Evolutionary conservation across 495 filamentous ascomycete species (phyloP).

Genomic region (Geopyxis carbonaria): DNA sequence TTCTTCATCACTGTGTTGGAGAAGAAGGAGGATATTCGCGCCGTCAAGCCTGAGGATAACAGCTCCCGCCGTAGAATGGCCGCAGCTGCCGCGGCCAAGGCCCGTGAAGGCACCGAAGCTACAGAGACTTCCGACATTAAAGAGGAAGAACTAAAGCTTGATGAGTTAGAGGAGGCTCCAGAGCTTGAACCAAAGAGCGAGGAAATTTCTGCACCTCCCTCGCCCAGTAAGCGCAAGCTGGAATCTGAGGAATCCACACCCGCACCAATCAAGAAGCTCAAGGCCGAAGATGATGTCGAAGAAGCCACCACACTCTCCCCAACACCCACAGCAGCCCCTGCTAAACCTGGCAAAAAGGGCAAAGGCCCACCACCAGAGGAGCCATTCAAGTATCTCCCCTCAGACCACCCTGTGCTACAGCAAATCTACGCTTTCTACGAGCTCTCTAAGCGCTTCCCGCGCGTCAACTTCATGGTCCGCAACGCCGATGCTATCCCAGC

Average conservation of each 20-base stretch:
- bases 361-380: conserved; percentile 52
- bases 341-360: conserved; percentile 28
- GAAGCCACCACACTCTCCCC: conserved; percentile 11
- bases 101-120: conserved; percentile 12
- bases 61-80: conserved; percentile 42
- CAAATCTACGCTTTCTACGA: conserved; percentile 67
- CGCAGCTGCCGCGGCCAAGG: conserved; percentile 3
- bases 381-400: conserved; percentile 72
- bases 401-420: conserved; percentile 53
- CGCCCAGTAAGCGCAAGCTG: conserved; percentile 27
- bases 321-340: background rate
- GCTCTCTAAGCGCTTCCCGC: conserved; percentile 64
- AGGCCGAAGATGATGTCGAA: conserved; percentile 21
- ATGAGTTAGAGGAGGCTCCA: conserved; percentile 28
- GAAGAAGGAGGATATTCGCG: conserved; percentile 74
- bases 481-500: conserved; percentile 68
- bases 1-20: conserved; percentile 95
- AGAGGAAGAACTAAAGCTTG: conserved; percentile 9
- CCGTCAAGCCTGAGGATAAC: conserved; percentile 49
- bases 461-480: conserved; percentile 84
- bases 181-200: conserved; percentile 30
- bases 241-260: conserved; percentile 20
- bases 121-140: too few species aligned
- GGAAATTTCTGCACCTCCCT: conserved; percentile 12
- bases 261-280: conserved; percentile 28